Evolutionary conservation across 192 early-diverging fungal genomes (phyloP), one percentile per base, ranked within the genome.

Genomic region (Fimicolochytrium jonesii): DNA sequence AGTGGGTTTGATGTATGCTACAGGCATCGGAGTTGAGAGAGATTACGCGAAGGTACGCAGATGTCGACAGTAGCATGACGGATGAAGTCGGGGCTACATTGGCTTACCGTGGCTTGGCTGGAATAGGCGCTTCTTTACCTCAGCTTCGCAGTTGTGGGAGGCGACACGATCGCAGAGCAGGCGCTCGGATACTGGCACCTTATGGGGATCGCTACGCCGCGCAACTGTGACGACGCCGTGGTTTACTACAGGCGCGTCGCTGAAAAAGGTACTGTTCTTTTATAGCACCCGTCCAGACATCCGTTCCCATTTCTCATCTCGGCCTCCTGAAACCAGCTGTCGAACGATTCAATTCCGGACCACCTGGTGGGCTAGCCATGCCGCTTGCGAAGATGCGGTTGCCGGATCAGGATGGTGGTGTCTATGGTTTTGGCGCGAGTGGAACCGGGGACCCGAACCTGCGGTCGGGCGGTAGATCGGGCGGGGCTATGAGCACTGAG

Each of bases 1-100:
- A 78, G 69, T 96, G 4, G 96, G 94, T 13, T 82, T 93, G 47
- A 85, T 93, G 70, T 89, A 96, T 70, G 87, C 94, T 11, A 93
- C 94, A 0, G 94, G 92, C 0, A 56, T 97, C 47, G 93, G 93
- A 10, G 82, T 85, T 6, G 56, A 77, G 48, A 42, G 88, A 10
- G 80, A 91, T 66, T 87, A 92, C 64, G 81, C 86, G 20, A 85
- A 84, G 56, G 87, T 87, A 30, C 41, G 66, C n/a, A n/a, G n/a
- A n/a, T n/a, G n/a, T n/a, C n/a, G n/a, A n/a, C n/a, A n/a, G n/a
- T n/a, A n/a, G n/a, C n/a, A n/a, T n/a, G n/a, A n/a, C 15, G 20
- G 15, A 15, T 20, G 22, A 31, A 20, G 13, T 9, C 17, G 18
- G 18, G 30, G 6, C 25, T n/a, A n/a, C n/a, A n/a, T n/a, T n/a